Evolutionary conservation across 1,139 yeast species (phyloP), one percentile per base, ranked within the genome.

Genomic region (Geotrichum australiense): DNA sequence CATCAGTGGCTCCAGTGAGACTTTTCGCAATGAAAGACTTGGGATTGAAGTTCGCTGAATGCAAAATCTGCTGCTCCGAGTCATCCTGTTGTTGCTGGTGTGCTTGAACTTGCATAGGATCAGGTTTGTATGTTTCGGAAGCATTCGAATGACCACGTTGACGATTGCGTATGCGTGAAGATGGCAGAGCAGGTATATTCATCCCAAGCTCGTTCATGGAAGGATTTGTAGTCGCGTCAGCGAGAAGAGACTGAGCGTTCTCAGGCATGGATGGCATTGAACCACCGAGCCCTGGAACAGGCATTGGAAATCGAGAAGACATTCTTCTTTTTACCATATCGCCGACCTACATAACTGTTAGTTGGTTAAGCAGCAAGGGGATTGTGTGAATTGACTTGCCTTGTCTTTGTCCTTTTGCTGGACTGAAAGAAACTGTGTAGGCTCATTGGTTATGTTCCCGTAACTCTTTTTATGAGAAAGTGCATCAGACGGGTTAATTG

Each of bases 1-100:
- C 67, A 1, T 91, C 89, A 2, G 81, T 74, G 0, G 89, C 87
- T 43, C 76, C 75, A 12, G 76, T 66, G 46, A 82, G 59, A 45
- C 76, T 74, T 6, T 68, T 64, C 12, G 71, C 66, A 12, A 83
- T 76, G 54, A 72, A 78, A 4, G 62, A 52, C 37, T 70, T 70
- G 2, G 82, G 75, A 49, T 73, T 68, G 66, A 53, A 21, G 25
- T 44, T 31, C 34, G 46, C 25, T 11, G 45, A 42, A 34, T 42
- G 26, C 3, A 42, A 37, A 14, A 42, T 35, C 36, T 37, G 44
- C 42, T 21, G 30, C 40, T 35, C 41, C 16, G 25, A 43, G 39
- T 26, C 22, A 18, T 26, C 30, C 3, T 15, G 14, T 10, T n/a
- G 30, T 30, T 26, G 37, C 2, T 5, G 16, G 6, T 14, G 31